phyloP scores from a whole-genome alignment of 768 basidiomycete genomes.

The Trametes cubensis region DNA sequence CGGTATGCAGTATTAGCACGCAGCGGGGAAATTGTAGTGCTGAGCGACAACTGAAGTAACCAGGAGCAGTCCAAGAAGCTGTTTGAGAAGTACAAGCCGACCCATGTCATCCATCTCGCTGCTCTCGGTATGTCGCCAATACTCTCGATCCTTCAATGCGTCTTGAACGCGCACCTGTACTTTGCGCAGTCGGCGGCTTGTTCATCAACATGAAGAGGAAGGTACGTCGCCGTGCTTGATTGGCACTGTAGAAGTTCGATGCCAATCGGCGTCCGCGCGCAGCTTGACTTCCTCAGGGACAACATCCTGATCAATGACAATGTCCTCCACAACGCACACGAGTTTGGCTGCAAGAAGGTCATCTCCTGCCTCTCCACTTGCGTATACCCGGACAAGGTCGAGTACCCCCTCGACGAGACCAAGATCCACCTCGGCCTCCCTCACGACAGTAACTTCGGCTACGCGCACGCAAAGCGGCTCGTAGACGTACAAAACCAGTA shows the following conservation, averaged over 20 bases:
- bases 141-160: neutral
- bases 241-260: neutral
- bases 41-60: constrained; percentile 50
- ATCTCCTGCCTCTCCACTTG: constrained; percentile 97
- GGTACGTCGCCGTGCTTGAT: constrained; percentile 40
- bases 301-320: constrained; percentile 97
- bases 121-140: constrained; percentile 68
- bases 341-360: constrained; percentile 69
- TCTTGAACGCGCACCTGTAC: neutral
- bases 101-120: constrained; percentile 95
- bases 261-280: constrained; percentile 1
- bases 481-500: constrained; percentile 96
- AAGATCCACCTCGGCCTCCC: constrained; percentile 93
- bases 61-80: constrained; percentile 65
- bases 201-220: constrained; percentile 97
- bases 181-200: constrained; percentile 79
- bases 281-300: constrained; percentile 92
- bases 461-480: constrained; percentile 93
- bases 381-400: constrained; percentile 94
- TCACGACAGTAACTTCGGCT: constrained; percentile 94
- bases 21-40: too few species aligned
- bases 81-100: constrained; percentile 91
- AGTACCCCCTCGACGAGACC: constrained; percentile 89
- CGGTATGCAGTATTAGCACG: constrained; percentile 48
- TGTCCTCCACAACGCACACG: constrained; percentile 76